Conservation (phyloP, 176 grass and related monocot genomes). For the Luzula sylvatica region DNA sequence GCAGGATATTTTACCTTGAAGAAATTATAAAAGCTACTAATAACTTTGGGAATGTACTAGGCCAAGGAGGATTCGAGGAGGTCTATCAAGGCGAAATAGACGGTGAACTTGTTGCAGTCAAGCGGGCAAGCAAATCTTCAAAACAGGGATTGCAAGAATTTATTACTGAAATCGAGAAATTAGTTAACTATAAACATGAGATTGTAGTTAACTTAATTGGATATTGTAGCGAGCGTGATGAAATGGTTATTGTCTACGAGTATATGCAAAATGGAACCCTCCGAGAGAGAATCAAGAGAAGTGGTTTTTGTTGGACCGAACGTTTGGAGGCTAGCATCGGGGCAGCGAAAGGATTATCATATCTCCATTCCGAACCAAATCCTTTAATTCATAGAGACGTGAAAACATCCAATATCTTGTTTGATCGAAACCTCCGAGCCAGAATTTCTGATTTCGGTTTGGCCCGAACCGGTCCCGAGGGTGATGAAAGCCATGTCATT, state of each 20-base stretch:
- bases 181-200: slow-evolving; percentile 24
- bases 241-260: slow-evolving; percentile 40
- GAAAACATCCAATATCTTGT: slow-evolving; percentile 38
- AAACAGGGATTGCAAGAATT: slow-evolving; percentile 41
- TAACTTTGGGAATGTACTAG: too few species aligned
- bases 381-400: slow-evolving; percentile 42
- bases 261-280: slow-evolving; percentile 35
- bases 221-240: slow-evolving; percentile 33
- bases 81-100: too few species aligned
- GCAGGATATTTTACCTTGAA: too few species aligned
- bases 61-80: too few species aligned
- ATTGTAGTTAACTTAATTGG: slow-evolving; percentile 32
- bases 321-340: slow-evolving; percentile 33
- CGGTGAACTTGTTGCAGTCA: slow-evolving; percentile 28
- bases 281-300: slow-evolving; percentile 1
- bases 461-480: slow-evolving; percentile 18
- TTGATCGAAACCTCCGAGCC: slow-evolving; percentile 14
- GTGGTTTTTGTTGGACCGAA: slow-evolving; percentile 20
- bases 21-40: too few species aligned
- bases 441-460: slow-evolving; percentile 39
- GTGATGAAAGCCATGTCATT: slow-evolving; percentile 25
- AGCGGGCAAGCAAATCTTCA: slow-evolving; percentile 34
- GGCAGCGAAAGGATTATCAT: slow-evolving; percentile 21
- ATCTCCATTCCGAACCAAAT: slow-evolving; percentile 28
- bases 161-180: slow-evolving; percentile 27